Base-by-base conservation (phyloP, 2,329 filamentous ascomycete species). In the Fusarium sp. region DNA sequence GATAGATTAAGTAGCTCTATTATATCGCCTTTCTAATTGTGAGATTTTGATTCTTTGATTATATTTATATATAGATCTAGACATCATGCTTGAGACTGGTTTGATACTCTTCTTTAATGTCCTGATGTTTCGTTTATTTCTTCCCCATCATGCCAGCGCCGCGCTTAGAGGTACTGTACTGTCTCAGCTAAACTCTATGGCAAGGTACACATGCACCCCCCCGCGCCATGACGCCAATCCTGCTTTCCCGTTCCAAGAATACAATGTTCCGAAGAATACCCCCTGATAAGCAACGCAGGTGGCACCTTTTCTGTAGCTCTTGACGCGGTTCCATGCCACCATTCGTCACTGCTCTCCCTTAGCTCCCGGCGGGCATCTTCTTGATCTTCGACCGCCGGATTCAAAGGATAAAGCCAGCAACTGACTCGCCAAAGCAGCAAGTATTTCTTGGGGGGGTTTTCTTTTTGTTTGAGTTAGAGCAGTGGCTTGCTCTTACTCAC, bases 221-320 rank as follows among this genome's bases (percentile, higher is more conserved):
- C 58, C 51, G 58, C 59, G 54, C 49, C 64, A 70, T 70, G 69
- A 72, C 64, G 69, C 69, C 67, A 72, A 65, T 53, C 53, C 49
- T 58, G 64, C 62, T 64, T 27, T 64, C 62, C 14, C 23, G 23
- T 59, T 53, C 64, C 38, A 62, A 62, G 62, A 59, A 58, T 65
- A 51, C 64, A 65, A 62, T 68, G 56, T 64, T n/a, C 68, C 68
- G 68, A 70, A 51, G 68, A 68, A 68, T 62, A 70, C 38, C 68
- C 55, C 23, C 46, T 42, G 59, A 58, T 68, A 68, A 64, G 57
- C 23, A 25, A 5, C 23, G 57, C 57, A 34, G 20, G 18, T 8
- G 7, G 40, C 23, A 23, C 40, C 44, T 16, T 42, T 57, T 59
- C 42, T n/a, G 58, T 27, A 33, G 54, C 56, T 70, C 53, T 36